These are phyloP conservation scores for Tephrocybe sp. DNA, from an alignment of 768 basidiomycete genomes.

Conservation along the genomic window DNA sequence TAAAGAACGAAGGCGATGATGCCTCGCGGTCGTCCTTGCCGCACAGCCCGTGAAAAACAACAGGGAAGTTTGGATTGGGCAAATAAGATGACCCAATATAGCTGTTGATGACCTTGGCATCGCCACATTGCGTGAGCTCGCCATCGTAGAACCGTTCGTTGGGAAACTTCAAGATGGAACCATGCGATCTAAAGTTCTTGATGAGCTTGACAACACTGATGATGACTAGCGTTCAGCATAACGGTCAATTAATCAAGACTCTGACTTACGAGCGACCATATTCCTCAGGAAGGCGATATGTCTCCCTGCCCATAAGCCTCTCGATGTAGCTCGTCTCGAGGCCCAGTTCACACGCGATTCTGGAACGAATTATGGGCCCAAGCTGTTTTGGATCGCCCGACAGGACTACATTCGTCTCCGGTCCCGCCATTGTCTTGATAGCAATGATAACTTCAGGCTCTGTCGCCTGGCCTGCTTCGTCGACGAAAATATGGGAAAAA, in stretches of 20 bases:
- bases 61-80: constrained; percentile 49
- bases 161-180: constrained; percentile 58
- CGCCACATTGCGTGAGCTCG: constrained; percentile 50
- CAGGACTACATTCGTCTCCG: constrained; percentile 55
- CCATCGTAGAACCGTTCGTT: constrained; percentile 59
- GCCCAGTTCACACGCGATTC: constrained; percentile 54
- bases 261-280: constrained; percentile 28
- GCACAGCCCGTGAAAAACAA: constrained; percentile 59
- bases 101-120: constrained; percentile 36
- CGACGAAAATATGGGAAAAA: constrained; percentile 68
- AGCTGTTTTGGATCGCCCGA: constrained; percentile 75
- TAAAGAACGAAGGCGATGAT: constrained; percentile 72
- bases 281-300: constrained; percentile 35
- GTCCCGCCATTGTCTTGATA: constrained; percentile 59
- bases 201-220: constrained; percentile 60
- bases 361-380: constrained; percentile 65
- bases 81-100: constrained; percentile 41
- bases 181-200: constrained; percentile 68
- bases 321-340: constrained; percentile 63
- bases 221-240: not conserved
- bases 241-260: not conserved
- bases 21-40: constrained; percentile 68
- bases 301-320: constrained; percentile 50
- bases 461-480: constrained; percentile 73
- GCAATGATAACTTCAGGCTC: constrained; percentile 67